Conservation (phyloP, 495 filamentous ascomycete genomes). For the Beverwykella pulmonaria region DNA sequence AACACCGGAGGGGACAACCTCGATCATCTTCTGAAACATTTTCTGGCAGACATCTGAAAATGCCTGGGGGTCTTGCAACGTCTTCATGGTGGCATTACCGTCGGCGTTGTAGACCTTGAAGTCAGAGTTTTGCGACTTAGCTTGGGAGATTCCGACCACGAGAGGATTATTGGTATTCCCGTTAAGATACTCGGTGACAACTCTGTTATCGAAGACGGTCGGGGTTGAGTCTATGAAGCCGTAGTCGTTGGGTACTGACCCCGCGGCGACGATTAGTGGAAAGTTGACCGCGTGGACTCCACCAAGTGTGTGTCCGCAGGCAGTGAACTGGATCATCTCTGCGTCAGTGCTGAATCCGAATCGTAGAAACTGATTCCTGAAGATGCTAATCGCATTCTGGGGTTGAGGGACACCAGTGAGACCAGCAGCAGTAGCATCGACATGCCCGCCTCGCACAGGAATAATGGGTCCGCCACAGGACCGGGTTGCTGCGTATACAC, state of each 20-base stretch:
- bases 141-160: slow-evolving; percentile 54
- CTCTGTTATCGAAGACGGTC: slow-evolving; percentile 56
- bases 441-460: slow-evolving; percentile 57
- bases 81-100: slow-evolving; percentile 56
- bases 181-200: slow-evolving; percentile 59
- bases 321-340: slow-evolving; percentile 64
- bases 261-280: slow-evolving; percentile 55
- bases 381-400: slow-evolving; percentile 56
- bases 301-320: slow-evolving; percentile 65
- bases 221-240: slow-evolving; percentile 51
- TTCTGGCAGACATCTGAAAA: slow-evolving; percentile 54
- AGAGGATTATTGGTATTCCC: slow-evolving; percentile 55
- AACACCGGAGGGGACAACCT: slow-evolving; percentile 58
- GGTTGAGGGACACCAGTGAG: slow-evolving; percentile 60
- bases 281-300: slow-evolving; percentile 62
- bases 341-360: slow-evolving; percentile 57
- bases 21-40: slow-evolving; percentile 63
- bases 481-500: slow-evolving; percentile 59
- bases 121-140: slow-evolving; percentile 53
- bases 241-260: slow-evolving; percentile 53
- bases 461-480: slow-evolving; percentile 62
- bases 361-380: slow-evolving; percentile 57
- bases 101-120: slow-evolving; percentile 61
- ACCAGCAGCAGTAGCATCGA: slow-evolving; percentile 58
- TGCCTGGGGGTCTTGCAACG: slow-evolving; percentile 49